phyloP scores from a whole-genome alignment of 2,329 filamentous ascomycete genomes.

The Macrophomina phaseolina region DNA sequence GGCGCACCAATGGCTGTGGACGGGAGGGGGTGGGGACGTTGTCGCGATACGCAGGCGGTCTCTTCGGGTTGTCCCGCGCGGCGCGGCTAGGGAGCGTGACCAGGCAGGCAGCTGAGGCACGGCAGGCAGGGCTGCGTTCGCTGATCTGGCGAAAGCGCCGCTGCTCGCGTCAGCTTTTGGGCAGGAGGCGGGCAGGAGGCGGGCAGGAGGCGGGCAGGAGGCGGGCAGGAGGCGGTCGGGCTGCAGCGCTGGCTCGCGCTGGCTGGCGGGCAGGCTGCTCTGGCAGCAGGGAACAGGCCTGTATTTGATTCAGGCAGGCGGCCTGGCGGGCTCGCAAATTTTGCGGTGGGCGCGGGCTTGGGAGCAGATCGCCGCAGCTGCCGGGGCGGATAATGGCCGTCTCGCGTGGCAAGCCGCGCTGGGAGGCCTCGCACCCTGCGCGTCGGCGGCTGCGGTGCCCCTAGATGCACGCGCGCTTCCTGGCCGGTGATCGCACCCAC shows the following conservation, averaged over 20 bases:
- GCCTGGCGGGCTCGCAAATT: conserved; percentile 16
- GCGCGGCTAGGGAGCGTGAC: conserved; percentile 21
- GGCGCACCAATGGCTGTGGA: conserved; percentile 12
- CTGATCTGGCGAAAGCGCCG: conserved; percentile 24
- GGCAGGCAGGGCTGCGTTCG: conserved; percentile 5
- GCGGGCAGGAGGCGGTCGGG: conserved; percentile 20
- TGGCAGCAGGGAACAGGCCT: conserved; percentile 17
- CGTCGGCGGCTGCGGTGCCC: conserved; percentile 7
- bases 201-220: conserved; percentile 14
- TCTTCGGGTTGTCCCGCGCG: conserved; percentile 17
- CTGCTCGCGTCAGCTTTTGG: conserved; percentile 24
- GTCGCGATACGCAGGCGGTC: conserved; percentile 16
- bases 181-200: conserved; percentile 18
- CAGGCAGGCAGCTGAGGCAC: conserved; percentile 10
- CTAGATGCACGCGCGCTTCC: conserved; percentile 19
- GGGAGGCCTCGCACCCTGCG: conserved; percentile 15
- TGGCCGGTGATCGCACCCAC: conserved; percentile 22
- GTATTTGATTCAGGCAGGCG: conserved; percentile 20
- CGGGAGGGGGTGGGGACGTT: conserved; percentile 17
- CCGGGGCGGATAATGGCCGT: conserved; percentile 19
- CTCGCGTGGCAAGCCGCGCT: conserved; percentile 23
- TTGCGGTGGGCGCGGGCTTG: conserved; percentile 16
- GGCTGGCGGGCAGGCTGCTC: conserved; percentile 7
- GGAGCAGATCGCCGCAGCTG: conserved; percentile 21
- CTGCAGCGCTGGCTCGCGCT: conserved; percentile 12